Base-by-base conservation (phyloP, 371 early-diverging fungal species). In the Fennellomyces sp. region DNA sequence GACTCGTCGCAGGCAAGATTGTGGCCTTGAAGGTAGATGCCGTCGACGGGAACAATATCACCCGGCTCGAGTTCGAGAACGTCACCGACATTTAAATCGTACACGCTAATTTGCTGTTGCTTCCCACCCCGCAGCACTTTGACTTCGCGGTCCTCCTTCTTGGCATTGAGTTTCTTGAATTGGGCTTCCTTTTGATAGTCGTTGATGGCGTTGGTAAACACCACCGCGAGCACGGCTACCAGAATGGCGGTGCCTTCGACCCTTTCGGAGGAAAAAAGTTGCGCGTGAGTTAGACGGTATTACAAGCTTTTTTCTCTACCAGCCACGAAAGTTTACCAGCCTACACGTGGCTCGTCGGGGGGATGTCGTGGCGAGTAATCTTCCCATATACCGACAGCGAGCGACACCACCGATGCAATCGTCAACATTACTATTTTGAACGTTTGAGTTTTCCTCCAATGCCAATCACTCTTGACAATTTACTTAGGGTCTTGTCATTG, bases 151-250 rank as follows among this genome's bases (percentile, higher is more conserved):
- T 96, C 95, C 56, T 94, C 94, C 72, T 92, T 94, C 72, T 94
- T 95, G 56, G 92, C 91, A 65, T 91, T 93, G 42, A 98, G 86
- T 66, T 90, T 89, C 60, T 93, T 91, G 81, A 98, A 97, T 77
- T 97, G 95, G 51, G 78, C 80, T 73, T 97, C 97, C 76, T 97
- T 96, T 73, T 93, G 89, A 78, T 92, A 97, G 74, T 99, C 97
- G 67, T 97, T 99, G 68, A 94, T 89, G 29, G 96, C 93, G 52
- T 95, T 95, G 52, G 97, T 94, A 13, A 92, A 78, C 39, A 97
- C 86, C 10, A 98, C 97, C 23, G 95, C 91, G 4, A 94, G 75
- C 23, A 98, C 96, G 21, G 95, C 95, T 7, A 88, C 81, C 29
- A 93, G 72, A 68, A 97, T 97, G 36, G 97, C 95, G 4, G 87